Base-by-base conservation (phyloP, 202 grass and related monocot species). In the Panicum virgatum region DNA sequence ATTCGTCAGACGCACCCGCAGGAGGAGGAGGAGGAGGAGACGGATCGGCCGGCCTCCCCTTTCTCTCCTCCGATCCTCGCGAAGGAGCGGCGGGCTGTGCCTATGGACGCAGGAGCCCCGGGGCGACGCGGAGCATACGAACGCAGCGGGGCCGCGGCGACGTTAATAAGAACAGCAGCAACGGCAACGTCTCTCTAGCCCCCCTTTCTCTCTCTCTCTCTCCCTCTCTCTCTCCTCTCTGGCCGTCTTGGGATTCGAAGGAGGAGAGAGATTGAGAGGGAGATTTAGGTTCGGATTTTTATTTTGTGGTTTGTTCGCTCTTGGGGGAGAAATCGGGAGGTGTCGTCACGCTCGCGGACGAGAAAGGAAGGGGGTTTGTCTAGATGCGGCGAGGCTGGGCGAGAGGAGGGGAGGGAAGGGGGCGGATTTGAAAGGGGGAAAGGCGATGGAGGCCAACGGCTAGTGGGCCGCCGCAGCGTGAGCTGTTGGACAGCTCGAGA, bases 401-500 rank as follows among this genome's bases (percentile, higher is more conserved):
- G 68, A 12, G 38, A 68, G 23, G n/a, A n/a, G n/a, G n/a, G 20
- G 53, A 20, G 43, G 53, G 25, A 32, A 68, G 25, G 40, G 60
- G 36, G 19, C 1, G 29, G 12, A 75, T 86, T 90, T 82, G 73
- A 86, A 89, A 82, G 38, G 7, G 3, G 22, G 9, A 27, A 70
- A 10, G 10, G 66, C 42, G 44, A 68, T 12, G 30, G 25, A 47
- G 59, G 52, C 75, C 90, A 92, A 92, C 90, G 90, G 86, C 86
- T 92, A 89, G 86, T 89, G 83, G 51, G 78, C 74, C 86, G 56
- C 56, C 56, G 54, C 54, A 8, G 70, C 18, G 37, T 42, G 40
- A 77, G 52, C 72, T 63, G 79, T 87, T 82, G 79, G 73, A 82
- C 80, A 69, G 81, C 51, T 86, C 82, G n/a, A n/a, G n/a, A n/a